Base-by-base conservation (phyloP, 2,329 filamentous ascomycete genomes). In the Epichloe uncinata region DNA sequence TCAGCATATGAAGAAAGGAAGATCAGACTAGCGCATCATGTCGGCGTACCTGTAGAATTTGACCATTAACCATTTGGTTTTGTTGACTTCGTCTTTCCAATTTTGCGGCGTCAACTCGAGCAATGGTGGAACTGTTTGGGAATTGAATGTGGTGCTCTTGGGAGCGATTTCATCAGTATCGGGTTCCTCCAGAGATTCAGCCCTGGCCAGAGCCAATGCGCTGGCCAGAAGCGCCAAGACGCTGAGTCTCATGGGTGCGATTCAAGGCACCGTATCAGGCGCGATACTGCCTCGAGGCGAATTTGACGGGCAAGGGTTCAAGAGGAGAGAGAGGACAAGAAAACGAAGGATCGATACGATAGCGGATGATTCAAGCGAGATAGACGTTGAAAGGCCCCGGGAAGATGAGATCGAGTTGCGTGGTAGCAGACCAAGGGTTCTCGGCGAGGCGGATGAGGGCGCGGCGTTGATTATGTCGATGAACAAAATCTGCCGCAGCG, bases 31-130 rank as follows among this genome's bases (percentile, higher is more conserved):
- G 36, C 9, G 12, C 13, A 7, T 7, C n/a, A 16, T n/a, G n/a
- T 35, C 22, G 18, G 5, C 18, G 9, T 69, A 85, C 84, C 82
- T 87, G 67, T 78, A 85, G 58, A 84, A 82, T 64, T 85, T 81
- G 45, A 81, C 69, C 54, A 79, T 58, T 52, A 78, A 55, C 59
- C 72, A 78, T 61, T 76, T 76, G 34, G 70, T 67, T 49, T 69
- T 70, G 54, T 75, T 76, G 43, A 77, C 65, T 55, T 79, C 74
- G 36, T 74, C 69, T 5, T 80, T 74, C 56, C 82, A 76, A 56
- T 71, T 81, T 42, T 73, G 66, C 30, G 74, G 73, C 2, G 73
- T 77, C 53, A 88, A 61, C 59, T 84, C 77, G 42, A 75, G 66
- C 60, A 85, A 67, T 4, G 82, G 78, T 36, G 84, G 84, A 37